Percentiles rank a stretch among this genome's conserved stretches.
phyloP scores from a whole-genome alignment of 306 rosid genomes.

The Boehmeria nivea region DNA sequence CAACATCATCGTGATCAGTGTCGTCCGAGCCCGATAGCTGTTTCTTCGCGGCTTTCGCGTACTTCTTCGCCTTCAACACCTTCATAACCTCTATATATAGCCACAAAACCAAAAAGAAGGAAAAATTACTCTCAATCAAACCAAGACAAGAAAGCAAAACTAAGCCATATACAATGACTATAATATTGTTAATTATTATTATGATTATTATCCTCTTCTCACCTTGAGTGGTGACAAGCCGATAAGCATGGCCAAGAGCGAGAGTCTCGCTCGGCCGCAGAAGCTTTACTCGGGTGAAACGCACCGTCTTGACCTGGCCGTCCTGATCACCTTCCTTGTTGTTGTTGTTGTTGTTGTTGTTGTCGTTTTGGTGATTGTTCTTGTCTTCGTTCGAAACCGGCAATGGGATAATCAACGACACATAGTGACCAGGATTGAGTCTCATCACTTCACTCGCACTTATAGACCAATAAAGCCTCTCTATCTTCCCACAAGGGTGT shows the following conservation, averaged over 20 bases:
- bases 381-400: constrained; percentile 38
- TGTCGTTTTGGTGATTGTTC: background rate
- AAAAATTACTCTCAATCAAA: background rate
- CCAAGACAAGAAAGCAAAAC: background rate
- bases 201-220: background rate
- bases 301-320: constrained; percentile 44
- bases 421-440: constrained; percentile 84
- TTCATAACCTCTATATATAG: constrained; percentile 64
- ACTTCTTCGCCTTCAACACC: constrained; percentile 82
- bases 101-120: constrained; percentile 12
- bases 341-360: constrained; percentile 8
- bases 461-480: constrained; percentile 71
- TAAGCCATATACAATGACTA: no score
- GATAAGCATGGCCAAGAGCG: constrained; percentile 92
- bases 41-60: constrained; percentile 63
- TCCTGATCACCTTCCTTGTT: background rate
- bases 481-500: constrained; percentile 86
- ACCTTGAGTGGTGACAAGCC: constrained; percentile 90
- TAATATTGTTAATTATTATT: no score
- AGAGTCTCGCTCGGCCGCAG: constrained; percentile 85
- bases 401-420: constrained; percentile 85
- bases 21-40: constrained; percentile 37
- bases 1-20: constrained; percentile 6
- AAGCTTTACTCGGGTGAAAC: constrained; percentile 89
- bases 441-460: constrained; percentile 84